Evolutionary conservation across 2,329 filamentous ascomycete species (phyloP), one percentile per base, ranked within the genome.

Genomic region (Phoma sp.): DNA sequence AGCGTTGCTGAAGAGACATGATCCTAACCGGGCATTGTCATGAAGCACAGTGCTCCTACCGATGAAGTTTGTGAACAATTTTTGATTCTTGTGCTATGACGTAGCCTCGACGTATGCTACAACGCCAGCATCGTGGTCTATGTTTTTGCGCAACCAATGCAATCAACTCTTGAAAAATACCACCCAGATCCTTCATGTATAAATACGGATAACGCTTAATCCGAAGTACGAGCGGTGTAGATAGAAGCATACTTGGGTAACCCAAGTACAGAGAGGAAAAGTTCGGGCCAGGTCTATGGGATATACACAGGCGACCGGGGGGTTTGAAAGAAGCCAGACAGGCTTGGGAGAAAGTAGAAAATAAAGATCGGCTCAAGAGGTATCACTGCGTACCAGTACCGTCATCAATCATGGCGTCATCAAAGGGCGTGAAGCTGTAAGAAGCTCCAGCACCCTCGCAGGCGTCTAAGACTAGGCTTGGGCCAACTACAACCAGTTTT

Each of bases 401-500:
- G 67, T 75, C 72, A 72, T 74, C 63, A 72, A 60, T 75, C 73
- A 69, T 66, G 52, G 62, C 65, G 65, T 68, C 65, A 63, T 68
- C 64, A 68, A 63, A 62, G 57, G 42, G 59, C 48, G 52, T 59
- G 56, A 42, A 55, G 56, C 57, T 50, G 25, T 35, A 9, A 23
- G 30, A 36, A 57, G 53, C 52, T 44, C n/a, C 40, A 55, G 55
- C 49, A 35, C 52, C 57, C 59, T 61, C 56, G 49, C 53, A 58
- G 56, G 60, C 62, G 60, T 65, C 65, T 73, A 74, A 55, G 68
- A 62, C 71, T 69, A 72, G 58, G 57, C 66, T 56, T 60, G 65
- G 58, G 40, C 54, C 61, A 29, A 70, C 46, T 50, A 55, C 41
- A 69, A 59, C 71, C 72, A 74, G 51, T 53, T 68, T 54, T 62